phyloP scores from a whole-genome alignment of 2,329 filamentous ascomycete genomes.

The Neofusicoccum parvum region DNA sequence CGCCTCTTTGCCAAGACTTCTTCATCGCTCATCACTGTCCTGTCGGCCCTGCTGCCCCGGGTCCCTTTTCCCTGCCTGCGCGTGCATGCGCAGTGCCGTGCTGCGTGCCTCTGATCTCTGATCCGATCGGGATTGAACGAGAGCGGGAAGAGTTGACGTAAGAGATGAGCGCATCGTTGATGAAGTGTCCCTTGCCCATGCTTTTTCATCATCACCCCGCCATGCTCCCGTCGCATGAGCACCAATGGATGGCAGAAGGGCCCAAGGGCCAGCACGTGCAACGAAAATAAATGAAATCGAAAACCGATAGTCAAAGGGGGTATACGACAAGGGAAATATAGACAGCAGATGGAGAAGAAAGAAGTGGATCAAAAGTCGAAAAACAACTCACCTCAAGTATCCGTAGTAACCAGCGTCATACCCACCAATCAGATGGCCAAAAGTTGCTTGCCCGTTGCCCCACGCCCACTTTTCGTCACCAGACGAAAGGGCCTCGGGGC shows the following conservation, averaged over 20 bases:
- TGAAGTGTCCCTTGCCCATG: background rate
- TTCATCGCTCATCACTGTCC: background rate
- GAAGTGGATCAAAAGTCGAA: background rate
- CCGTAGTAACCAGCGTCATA: constrained; percentile 85
- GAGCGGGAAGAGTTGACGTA: background rate
- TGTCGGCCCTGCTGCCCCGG: background rate
- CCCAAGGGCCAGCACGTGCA: background rate
- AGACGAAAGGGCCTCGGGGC: constrained; percentile 67
- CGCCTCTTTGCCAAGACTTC: constrained; percentile 1
- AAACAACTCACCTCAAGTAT: constrained; percentile 39
- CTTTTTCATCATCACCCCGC: background rate
- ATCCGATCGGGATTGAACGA: constrained; percentile 3
- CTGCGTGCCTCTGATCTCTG: background rate
- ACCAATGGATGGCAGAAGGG: background rate
- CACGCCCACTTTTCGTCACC: constrained; percentile 53
- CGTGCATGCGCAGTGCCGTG: background rate
- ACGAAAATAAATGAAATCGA: background rate
- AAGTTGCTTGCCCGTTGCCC: constrained; percentile 78
- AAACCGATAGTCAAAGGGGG: background rate
- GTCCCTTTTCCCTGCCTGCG: background rate
- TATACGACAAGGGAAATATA: background rate
- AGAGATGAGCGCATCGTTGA: background rate
- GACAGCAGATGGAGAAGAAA: background rate
- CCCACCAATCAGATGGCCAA: constrained; percentile 80
- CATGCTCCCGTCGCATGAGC: background rate